These are phyloP conservation scores for Apiospora rasikravindrae DNA, from an alignment of 2,329 filamentous ascomycete species.

Conservation along the genomic window DNA sequence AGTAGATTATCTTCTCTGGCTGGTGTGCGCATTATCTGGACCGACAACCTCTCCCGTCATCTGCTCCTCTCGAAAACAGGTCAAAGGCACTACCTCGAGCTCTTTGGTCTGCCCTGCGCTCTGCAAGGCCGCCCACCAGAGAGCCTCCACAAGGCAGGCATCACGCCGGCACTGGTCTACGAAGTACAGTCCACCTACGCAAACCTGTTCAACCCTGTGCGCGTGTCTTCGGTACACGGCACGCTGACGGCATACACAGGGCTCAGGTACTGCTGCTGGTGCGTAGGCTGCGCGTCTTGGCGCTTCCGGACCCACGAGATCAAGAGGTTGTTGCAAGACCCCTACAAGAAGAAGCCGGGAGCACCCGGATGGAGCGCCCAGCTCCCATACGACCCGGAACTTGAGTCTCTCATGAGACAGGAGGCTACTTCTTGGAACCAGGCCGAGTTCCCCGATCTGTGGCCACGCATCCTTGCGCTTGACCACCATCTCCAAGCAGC, in stretches of 20 bases:
- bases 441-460: background rate
- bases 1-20: background rate
- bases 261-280: background rate
- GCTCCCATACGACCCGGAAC: background rate
- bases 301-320: background rate
- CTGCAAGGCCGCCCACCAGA: background rate
- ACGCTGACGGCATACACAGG: background rate
- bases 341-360: background rate
- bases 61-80: background rate
- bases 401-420: background rate
- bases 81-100: background rate
- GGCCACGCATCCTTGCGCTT: background rate
- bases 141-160: background rate
- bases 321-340: background rate
- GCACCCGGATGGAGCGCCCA: too few relatives aligned
- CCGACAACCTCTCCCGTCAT: background rate
- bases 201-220: background rate
- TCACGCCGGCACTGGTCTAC: background rate
- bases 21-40: background rate
- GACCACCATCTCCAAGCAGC: background rate
- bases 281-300: background rate
- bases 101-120: background rate
- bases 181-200: background rate
- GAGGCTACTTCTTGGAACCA: background rate
- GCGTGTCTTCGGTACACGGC: background rate